Evolutionary conservation across 1,139 yeast genomes (phyloP).

Genomic region (Scheffersomyces stambukii): DNA sequence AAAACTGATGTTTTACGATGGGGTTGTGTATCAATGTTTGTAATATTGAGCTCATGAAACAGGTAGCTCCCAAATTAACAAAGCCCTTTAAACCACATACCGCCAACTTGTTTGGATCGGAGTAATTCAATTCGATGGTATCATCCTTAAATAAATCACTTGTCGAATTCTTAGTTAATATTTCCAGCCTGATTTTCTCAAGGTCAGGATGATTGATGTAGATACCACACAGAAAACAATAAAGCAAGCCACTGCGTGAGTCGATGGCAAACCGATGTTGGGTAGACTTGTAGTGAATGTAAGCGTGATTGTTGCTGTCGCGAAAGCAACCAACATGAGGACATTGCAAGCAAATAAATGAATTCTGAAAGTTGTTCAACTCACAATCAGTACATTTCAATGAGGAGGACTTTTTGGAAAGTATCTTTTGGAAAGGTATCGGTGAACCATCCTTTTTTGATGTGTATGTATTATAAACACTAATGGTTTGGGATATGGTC

Average conservation of each 20-base stretch:
- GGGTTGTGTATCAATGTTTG: slow-evolving; percentile 91
- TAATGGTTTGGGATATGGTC: slow-evolving; percentile 36
- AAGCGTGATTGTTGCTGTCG: slow-evolving; percentile 48
- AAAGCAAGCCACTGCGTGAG: slow-evolving; percentile 53
- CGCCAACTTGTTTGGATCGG: slow-evolving; percentile 56
- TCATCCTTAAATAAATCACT: slow-evolving; percentile 16
- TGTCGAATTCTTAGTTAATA: slow-evolving; percentile 7
- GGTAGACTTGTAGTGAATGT: slow-evolving; percentile 52
- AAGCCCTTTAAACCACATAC: slow-evolving; percentile 79
- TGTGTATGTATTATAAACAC: slow-evolving; percentile 16
- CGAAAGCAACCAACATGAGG: slow-evolving; percentile 61
- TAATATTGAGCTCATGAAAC: slow-evolving; percentile 87
- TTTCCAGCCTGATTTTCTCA: slow-evolving; percentile 46
- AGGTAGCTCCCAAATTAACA: slow-evolving; percentile 92
- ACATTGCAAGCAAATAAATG: slow-evolving; percentile 75
- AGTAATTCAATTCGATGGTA: slow-evolving; percentile 15
- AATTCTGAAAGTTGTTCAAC: slow-evolving; percentile 43
- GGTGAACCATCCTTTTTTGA: slow-evolving; percentile 29
- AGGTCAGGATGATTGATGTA: slow-evolving; percentile 60
- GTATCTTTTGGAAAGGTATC: slow-evolving; percentile 27
- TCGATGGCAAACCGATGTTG: slow-evolving; percentile 77
- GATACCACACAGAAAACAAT: slow-evolving; percentile 75
- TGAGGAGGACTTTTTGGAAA: slow-evolving; percentile 37
- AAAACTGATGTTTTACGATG: slow-evolving; percentile 67
- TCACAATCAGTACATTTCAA: slow-evolving; percentile 51